Base-by-base conservation (phyloP, 495 filamentous ascomycete genomes). In the Aspergillus bertholletiae region DNA sequence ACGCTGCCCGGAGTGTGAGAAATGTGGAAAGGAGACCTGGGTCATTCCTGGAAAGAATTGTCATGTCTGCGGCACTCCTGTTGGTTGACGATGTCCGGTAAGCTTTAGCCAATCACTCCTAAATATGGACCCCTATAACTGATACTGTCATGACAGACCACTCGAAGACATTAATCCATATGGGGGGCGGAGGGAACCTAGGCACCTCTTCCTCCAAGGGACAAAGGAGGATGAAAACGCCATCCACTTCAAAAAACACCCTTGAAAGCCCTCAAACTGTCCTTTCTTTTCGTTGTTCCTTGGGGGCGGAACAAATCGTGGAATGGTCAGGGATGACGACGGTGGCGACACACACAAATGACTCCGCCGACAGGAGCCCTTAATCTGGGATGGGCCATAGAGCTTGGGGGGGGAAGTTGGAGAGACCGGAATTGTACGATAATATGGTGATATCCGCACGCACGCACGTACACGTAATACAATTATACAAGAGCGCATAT, bases 1-100 rank as follows among this genome's bases (percentile, higher is more conserved):
- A n/a, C 68, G 73, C 15, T 80, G 76, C 58, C 75, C 72, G 18
- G 74, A 55, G n/a, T 80, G 76, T 55, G 50, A 58, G 17, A 51
- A 55, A 0, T 39, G 69, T 24, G 76, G 76, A 3, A 61, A 70
- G 43, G 75, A 78, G 54, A 68, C 69, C 30, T 80, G 76, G 76
- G 76, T 80, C 0, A 77, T 80, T 51, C 75, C 76, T 9, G 76
- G 76, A 18, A 80, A 78, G 53, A 66, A 71, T 54, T 80, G 76
- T 52, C 76, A 78, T 54, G 37, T 72, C 46, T 78, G 75, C 53
- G 69, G 72, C 13, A 74, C 71, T 56, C 69, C 5, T 72, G 69
- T 49, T 67, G 60, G 56, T 63, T 54, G 61, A 37, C 35, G 20
- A 12, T 1, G 34, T 15, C 43, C 20, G 37, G 46, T 53, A 51